Conservation (phyloP, 148 eudicot genomes). For the Nyssa sinensis region DNA sequence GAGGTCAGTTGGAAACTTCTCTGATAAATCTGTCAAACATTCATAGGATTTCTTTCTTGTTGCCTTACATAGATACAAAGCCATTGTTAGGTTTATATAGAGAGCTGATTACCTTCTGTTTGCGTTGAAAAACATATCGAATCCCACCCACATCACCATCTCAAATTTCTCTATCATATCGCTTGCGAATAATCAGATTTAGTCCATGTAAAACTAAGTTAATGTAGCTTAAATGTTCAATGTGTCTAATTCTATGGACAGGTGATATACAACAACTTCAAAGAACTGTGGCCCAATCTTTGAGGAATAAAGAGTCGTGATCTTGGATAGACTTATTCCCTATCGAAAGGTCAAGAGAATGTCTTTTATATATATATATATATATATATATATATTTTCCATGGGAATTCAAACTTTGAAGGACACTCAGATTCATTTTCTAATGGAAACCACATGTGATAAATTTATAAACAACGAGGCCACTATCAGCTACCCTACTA, state of each 20-base stretch:
- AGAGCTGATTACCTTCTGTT: background rate
- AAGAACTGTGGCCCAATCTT: background rate
- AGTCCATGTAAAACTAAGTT: background rate
- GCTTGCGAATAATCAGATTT: background rate
- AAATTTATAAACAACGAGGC: background rate
- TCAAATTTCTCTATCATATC: background rate
- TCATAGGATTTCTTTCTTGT: background rate
- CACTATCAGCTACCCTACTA: background rate
- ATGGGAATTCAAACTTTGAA: too few relatives aligned
- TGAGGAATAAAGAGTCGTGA: too few relatives aligned
- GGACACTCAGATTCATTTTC: background rate
- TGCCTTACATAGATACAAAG: background rate
- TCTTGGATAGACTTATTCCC: background rate
- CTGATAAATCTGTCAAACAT: background rate
- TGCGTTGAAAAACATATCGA: background rate
- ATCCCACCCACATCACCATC: background rate
- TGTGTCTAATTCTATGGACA: background rate
- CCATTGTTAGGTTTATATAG: too few relatives aligned
- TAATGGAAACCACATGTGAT: too few relatives aligned
- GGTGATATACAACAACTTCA: background rate
- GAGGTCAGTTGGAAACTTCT: slow-evolving; percentile 19
- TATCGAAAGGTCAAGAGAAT: background rate
- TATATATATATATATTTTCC: too few relatives aligned
- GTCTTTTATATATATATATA: background rate
- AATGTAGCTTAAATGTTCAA: too few relatives aligned